phyloP scores from a whole-genome alignment of 1,284 basidiomycete genomes.

The Heterobasidion occidentale region DNA sequence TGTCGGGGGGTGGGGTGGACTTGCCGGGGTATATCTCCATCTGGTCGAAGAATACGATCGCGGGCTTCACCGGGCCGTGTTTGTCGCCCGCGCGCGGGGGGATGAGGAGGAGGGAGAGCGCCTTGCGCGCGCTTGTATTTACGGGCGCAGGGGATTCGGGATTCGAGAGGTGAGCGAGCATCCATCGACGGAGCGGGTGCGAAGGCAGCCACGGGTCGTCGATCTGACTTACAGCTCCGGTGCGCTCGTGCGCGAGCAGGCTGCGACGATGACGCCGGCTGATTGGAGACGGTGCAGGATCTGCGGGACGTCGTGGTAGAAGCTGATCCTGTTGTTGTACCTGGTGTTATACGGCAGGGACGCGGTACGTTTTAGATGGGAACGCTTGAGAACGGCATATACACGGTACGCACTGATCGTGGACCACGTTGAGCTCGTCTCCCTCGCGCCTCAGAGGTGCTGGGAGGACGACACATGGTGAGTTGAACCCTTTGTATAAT shows the following conservation, averaged over 20 bases:
- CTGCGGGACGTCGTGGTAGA: slow-evolving; percentile 73
- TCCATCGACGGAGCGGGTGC: too few relatives aligned
- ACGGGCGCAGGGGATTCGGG: not conserved
- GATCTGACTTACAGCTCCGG: slow-evolving; percentile 51
- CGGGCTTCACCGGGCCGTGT: slow-evolving; percentile 34
- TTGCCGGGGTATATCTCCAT: slow-evolving; percentile 80
- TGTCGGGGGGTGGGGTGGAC: too few relatives aligned
- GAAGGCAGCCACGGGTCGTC: too few relatives aligned
- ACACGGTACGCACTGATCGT: slow-evolving; percentile 41
- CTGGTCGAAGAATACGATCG: slow-evolving; percentile 70
- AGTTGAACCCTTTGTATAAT: too few relatives aligned
- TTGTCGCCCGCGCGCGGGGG: slow-evolving; percentile 34
- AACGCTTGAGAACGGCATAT: too few relatives aligned
- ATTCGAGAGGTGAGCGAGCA: too few relatives aligned
- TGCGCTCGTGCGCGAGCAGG: slow-evolving; percentile 71
- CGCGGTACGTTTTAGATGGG: too few relatives aligned
- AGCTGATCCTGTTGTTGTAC: slow-evolving; percentile 47
- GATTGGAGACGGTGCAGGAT: slow-evolving; percentile 60
- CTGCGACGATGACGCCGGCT: slow-evolving; percentile 56
- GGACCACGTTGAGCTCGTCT: slow-evolving; percentile 48
- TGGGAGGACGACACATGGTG: slow-evolving; percentile 4
- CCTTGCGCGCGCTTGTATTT: slow-evolving; percentile 62
- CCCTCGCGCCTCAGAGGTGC: slow-evolving; percentile 59
- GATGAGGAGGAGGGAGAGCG: slow-evolving; percentile 62
- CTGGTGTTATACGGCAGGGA: slow-evolving; percentile 23